Base-by-base conservation (phyloP, 805 yeast species). In the Ogataea thermomethanolica region DNA sequence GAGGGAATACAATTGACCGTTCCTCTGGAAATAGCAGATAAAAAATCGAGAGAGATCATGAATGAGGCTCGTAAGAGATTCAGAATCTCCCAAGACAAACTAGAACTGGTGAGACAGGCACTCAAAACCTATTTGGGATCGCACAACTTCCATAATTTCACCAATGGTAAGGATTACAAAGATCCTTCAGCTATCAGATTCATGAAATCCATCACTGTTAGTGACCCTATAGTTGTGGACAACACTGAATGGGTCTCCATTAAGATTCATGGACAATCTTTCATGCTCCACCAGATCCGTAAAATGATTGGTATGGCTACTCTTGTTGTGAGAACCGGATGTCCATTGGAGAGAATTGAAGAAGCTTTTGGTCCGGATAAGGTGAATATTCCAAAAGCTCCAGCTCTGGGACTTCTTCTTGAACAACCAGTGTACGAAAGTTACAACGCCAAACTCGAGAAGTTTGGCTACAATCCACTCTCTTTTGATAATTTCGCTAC, bases 251-350 rank as follows among this genome's bases (percentile, higher is more conserved):
- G 99, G 99, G 75, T 87, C 2, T 86, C 96, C 2, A 83, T 93
- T 56, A 90, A 91, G 67, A 87, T 93, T 50, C 99, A 93, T 62
- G 99, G 99, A 7, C 99, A 93, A 66, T 87, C 96, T 3, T 93
- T 93, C 64, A 93, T 93, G 98, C 73, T 93, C 48, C 98, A 91
- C 66, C 99, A 91, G 71, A 93, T 93, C 58, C 80, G 99, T 60
- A 93, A 93, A 61, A 93, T 93, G 98, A 87, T 93, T 44, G 91
- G 96, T 15, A 83, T 91, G 95, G 95, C 95, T 1, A 78, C 90
- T 0, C 70, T 91, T 42, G 78, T 85, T 12, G 80, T 91, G 15
- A 76, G 99, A 57, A 81, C 93, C 13, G 93, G 95, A 8, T 79
- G 90, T 56, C 95, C 97, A 3, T 57, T 76, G 24, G 74, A 74